Conservation (phyloP, 2,329 filamentous ascomycete genomes). For the Talaromyces sp. region DNA sequence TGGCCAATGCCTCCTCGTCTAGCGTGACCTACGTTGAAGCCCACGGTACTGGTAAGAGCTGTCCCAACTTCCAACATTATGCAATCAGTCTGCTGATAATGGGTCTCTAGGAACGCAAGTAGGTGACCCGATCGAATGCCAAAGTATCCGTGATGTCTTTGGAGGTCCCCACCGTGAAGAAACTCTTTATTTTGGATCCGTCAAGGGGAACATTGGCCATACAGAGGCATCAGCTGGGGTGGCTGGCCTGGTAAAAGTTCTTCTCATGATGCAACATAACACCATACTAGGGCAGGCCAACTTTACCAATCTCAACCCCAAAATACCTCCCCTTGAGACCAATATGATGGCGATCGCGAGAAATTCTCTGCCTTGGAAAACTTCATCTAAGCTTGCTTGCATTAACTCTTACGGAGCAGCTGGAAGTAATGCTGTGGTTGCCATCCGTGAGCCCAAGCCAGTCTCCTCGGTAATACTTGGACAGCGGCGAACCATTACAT, state of each 20-base stretch:
- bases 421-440: constrained; percentile 27
- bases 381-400: constrained; percentile 13
- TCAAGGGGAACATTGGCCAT: constrained; percentile 33
- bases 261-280: constrained; percentile 23
- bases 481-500: constrained; percentile 1
- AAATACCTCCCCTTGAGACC: constrained; percentile 16
- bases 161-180: constrained; percentile 6
- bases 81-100: background rate
- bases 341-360: constrained; percentile 19
- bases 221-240: constrained; percentile 27
- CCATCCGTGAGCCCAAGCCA: constrained; percentile 18
- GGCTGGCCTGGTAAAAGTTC: constrained; percentile 22
- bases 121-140: constrained; percentile 22
- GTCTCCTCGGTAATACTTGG: background rate
- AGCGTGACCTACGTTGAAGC: constrained; percentile 26
- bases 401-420: constrained; percentile 30
- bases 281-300: constrained; percentile 22
- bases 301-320: constrained; percentile 21
- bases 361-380: constrained; percentile 13
- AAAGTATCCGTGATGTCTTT: constrained; percentile 14
- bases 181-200: constrained; percentile 24
- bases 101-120: constrained; percentile 17
- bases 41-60: constrained; percentile 32
- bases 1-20: background rate
- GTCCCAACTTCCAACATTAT: background rate